These are phyloP conservation scores for Suillus alpinus DNA, from an alignment of 768 basidiomycete species.

Conservation along the genomic window DNA sequence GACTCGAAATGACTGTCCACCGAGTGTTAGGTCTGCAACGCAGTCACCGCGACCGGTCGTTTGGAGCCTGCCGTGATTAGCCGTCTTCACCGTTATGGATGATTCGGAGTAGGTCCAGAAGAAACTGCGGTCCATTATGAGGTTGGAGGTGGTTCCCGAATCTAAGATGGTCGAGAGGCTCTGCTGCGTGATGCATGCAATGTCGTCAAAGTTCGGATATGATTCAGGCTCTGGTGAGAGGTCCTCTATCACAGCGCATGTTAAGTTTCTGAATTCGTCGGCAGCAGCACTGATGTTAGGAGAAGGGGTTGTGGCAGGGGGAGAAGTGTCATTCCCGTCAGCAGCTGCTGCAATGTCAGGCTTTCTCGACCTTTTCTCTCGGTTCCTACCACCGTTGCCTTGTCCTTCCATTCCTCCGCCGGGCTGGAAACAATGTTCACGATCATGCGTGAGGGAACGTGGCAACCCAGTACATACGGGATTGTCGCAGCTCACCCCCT, in stretches of 20 bases:
- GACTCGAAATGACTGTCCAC: no score
- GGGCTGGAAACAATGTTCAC: conserved; percentile 1
- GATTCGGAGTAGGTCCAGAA: conserved; percentile 1
- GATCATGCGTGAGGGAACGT: not conserved
- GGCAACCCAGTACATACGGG: not conserved
- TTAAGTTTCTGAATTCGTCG: no score
- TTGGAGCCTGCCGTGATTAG: no score
- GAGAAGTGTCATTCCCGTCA: no score
- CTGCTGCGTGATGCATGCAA: no score
- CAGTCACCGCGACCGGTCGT: no score
- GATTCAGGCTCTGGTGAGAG: no score
- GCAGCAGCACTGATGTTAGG: no score
- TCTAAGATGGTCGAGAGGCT: no score
- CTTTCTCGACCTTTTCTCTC: not conserved
- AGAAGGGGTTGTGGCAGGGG: not conserved
- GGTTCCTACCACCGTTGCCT: not conserved
- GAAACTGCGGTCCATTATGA: not conserved
- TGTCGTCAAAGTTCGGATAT: no score
- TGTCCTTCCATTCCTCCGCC: conserved; percentile 8
- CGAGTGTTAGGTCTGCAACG: no score
- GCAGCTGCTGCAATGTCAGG: not conserved
- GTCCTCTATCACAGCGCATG: no score
- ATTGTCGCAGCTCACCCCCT: not conserved
- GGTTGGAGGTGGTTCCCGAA: not conserved
- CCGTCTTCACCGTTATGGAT: not conserved